These are phyloP conservation scores for Syncephalastrum monosporum DNA, from an alignment of 371 early-diverging fungal genomes.

Conservation along the genomic window DNA sequence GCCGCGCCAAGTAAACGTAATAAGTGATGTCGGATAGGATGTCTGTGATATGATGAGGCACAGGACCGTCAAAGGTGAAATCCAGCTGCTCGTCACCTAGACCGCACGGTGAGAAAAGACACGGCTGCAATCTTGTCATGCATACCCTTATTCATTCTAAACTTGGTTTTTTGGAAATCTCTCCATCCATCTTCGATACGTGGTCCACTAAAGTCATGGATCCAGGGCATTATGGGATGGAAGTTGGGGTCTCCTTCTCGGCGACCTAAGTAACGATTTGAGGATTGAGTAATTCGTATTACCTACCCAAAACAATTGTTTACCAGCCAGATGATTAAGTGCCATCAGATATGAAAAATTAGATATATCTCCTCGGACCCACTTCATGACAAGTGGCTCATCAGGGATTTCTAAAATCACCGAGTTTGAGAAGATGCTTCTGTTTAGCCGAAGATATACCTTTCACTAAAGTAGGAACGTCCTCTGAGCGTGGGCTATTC, in stretches of 20 bases:
- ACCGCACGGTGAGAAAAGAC: neutral
- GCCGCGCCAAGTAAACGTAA: slow-evolving; percentile 67
- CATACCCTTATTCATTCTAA: slow-evolving; percentile 64
- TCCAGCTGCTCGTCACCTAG: slow-evolving; percentile 71
- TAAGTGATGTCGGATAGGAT: slow-evolving; percentile 72
- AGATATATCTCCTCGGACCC: slow-evolving; percentile 75
- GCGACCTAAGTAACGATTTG: slow-evolving; percentile 38
- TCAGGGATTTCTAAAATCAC: slow-evolving; percentile 42
- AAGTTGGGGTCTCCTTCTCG: slow-evolving; percentile 68
- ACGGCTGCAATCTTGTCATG: neutral
- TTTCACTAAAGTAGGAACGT: slow-evolving; percentile 6
- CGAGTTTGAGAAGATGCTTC: neutral
- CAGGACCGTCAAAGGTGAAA: slow-evolving; percentile 66
- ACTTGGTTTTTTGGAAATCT: slow-evolving; percentile 67
- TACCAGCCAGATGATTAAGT: slow-evolving; percentile 75
- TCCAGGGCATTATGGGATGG: slow-evolving; percentile 75
- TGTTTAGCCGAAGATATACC: slow-evolving; percentile 8
- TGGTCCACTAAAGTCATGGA: slow-evolving; percentile 65
- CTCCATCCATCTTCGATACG: slow-evolving; percentile 58
- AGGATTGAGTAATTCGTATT: neutral
- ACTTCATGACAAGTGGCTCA: slow-evolving; percentile 62
- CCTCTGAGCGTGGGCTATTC: no score
- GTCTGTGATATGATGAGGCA: slow-evolving; percentile 73
- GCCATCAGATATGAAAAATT: slow-evolving; percentile 85
- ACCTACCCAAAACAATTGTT: slow-evolving; percentile 10